Evolutionary conservation across 1,139 yeast genomes (phyloP).

Genomic region (Magnusiomyces paraingens): DNA sequence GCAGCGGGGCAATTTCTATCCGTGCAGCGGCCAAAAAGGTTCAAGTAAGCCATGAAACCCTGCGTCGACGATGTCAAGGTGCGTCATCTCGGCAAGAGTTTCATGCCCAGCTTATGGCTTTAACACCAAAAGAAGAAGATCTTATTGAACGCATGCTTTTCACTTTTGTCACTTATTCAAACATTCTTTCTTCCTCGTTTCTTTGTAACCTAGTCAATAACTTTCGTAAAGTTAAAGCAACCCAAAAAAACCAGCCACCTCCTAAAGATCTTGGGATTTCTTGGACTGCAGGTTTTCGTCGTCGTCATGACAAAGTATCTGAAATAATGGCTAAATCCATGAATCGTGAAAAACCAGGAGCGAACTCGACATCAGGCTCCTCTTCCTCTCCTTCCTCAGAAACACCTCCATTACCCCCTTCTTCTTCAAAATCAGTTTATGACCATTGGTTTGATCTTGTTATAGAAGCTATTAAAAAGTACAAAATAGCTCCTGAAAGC

Average conservation of each 20-base stretch:
- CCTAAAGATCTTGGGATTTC: constrained; percentile 10
- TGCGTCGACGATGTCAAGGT: constrained; percentile 12
- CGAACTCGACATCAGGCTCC: constrained; percentile 17
- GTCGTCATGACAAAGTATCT: constrained; percentile 5
- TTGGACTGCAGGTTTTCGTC: constrained; percentile 14
- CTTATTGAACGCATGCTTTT: constrained; percentile 10
- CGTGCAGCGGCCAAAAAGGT: constrained; percentile 14
- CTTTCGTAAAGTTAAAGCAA: constrained; percentile 6
- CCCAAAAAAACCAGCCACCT: neutral
- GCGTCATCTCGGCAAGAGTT: constrained; percentile 12
- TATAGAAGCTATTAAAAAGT: neutral
- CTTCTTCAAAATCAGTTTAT: constrained; percentile 18
- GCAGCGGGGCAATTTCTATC: constrained; percentile 5
- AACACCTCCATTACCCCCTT: constrained; percentile 16
- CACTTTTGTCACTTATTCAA: constrained; percentile 4
- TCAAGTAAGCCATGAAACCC: constrained; percentile 12
- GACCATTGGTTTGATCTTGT: constrained; percentile 11
- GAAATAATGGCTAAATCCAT: constrained; percentile 13
- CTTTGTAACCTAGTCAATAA: constrained; percentile 12
- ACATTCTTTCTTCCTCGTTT: constrained; percentile 13
- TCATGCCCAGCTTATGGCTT: constrained; percentile 13
- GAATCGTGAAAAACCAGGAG: constrained; percentile 7
- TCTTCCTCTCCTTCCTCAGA: constrained; percentile 20
- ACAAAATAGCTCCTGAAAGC: constrained; percentile 7
- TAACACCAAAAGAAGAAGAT: constrained; percentile 10